Evolutionary conservation across 169 alveolate genomes (phyloP).

Genomic region (Cryptosporidium canis): DNA sequence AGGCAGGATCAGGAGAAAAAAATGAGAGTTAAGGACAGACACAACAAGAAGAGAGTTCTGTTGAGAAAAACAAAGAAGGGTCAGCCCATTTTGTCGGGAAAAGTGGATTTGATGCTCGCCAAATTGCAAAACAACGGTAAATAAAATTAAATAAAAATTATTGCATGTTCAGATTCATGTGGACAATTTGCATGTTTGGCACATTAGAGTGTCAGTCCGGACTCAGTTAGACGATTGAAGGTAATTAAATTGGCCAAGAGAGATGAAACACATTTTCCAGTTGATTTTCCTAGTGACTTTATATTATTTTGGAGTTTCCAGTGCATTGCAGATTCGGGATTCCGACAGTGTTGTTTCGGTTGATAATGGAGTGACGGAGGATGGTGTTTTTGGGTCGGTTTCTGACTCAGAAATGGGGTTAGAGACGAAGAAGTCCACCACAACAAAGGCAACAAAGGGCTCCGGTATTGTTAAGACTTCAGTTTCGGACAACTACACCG

Average conservation of each 20-base stretch:
- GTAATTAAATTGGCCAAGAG: background rate
- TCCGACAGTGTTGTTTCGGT: background rate
- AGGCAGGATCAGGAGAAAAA: slow-evolving; percentile 27
- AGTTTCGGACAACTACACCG: background rate
- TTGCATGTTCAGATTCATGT: background rate
- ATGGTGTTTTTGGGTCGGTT: background rate
- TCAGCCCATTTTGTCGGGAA: slow-evolving; percentile 55
- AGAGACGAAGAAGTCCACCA: background rate
- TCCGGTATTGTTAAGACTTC: background rate
- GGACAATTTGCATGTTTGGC: background rate
- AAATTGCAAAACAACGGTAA: slow-evolving; percentile 12
- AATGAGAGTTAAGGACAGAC: slow-evolving; percentile 66
- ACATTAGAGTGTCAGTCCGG: background rate
- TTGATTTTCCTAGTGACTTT: background rate
- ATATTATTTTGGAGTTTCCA: background rate
- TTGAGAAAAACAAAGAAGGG: slow-evolving; percentile 59
- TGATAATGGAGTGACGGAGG: background rate
- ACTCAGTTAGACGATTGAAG: background rate
- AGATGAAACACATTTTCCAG: slow-evolving; percentile 28
- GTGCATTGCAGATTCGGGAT: background rate
- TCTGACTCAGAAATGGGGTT: background rate
- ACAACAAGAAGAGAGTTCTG: slow-evolving; percentile 37
- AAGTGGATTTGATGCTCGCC: slow-evolving; percentile 39
- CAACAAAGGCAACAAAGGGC: background rate
- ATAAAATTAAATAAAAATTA: background rate